Evolutionary conservation across 257 asterid genomes (phyloP), one percentile per base, ranked within the genome.

Genomic region (Solanum medicagineum): DNA sequence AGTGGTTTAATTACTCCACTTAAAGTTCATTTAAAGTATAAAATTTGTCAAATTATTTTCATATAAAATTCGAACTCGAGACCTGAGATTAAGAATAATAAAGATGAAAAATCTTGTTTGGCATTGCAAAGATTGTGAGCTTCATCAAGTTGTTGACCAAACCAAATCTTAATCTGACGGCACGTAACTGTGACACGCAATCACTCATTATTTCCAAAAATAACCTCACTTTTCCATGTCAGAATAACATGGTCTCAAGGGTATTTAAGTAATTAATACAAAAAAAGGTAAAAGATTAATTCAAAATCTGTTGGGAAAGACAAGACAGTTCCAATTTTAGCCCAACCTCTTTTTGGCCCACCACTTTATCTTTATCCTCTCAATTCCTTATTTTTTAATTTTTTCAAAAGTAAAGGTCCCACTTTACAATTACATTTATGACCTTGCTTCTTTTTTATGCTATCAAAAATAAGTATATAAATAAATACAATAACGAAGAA

Each of bases 111-210:
- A 26, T 77, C 83, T 16, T 47, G 57, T 49, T 51, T 77, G 12
- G 8, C 63, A 51, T 51, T 51, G 45, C 47, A 29, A 77, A 77
- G 26, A 51, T 24, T 59, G 26, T 51, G 83, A 77, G 16, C 63
- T 77, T 77, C 83, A 60, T 80, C 16, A 11, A 59, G 91, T 87
- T 81, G 92, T 87, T 88, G 84, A 87, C 85, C 91, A 86, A 87
- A 88, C 89, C 59, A 51, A 82, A 51, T 77, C 63, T 19, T 53
- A 26, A 77, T 77, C 83, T 1, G 19, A 77, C 63, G 83, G 63
- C 16, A 51, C 53, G 1, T 77, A 26, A 8, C 6, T 24, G 17
- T 51, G 83, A 77, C 83, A 51, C 63, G 26, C 47, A 51, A 77
- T 15, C 83, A 16, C 45, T 16, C 16, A 0, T 77, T 15, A 24